These are phyloP conservation scores for Perilla frutescens DNA, from an alignment of 257 asterid genomes.

Conservation along the genomic window DNA sequence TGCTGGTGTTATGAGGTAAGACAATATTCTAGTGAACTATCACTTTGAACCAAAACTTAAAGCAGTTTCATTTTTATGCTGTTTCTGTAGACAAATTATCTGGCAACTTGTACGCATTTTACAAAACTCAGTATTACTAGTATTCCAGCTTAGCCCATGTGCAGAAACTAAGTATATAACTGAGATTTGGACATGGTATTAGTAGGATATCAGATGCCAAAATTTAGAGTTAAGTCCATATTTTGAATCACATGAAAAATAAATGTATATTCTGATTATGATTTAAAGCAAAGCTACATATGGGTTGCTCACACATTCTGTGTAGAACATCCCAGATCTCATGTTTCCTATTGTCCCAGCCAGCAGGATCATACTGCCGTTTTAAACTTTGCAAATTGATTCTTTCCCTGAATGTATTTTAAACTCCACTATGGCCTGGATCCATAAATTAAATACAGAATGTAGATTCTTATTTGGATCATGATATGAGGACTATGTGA, in stretches of 20 bases:
- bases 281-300: conserved; percentile 17
- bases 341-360: no score
- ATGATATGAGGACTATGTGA: background rate
- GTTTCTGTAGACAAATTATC: conserved; percentile 18
- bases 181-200: conserved; percentile 8
- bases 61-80: conserved; percentile 13
- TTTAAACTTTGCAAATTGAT: no score
- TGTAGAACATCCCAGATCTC: no score
- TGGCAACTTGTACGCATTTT: conserved; percentile 2
- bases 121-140: conserved; percentile 2
- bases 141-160: conserved; percentile 7
- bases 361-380: no score
- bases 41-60: conserved; percentile 20
- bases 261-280: background rate
- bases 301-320: background rate
- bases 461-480: no score
- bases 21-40: conserved; percentile 15
- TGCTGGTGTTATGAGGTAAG: conserved; percentile 76
- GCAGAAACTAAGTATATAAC: background rate
- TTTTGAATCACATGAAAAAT: background rate
- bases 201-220: conserved; percentile 3
- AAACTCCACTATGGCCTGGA: background rate
- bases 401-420: background rate
- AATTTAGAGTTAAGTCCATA: background rate
- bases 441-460: background rate